These are phyloP conservation scores for Piedraia hortae DNA, from an alignment of 2,329 filamentous ascomycete genomes.

Conservation along the genomic window DNA sequence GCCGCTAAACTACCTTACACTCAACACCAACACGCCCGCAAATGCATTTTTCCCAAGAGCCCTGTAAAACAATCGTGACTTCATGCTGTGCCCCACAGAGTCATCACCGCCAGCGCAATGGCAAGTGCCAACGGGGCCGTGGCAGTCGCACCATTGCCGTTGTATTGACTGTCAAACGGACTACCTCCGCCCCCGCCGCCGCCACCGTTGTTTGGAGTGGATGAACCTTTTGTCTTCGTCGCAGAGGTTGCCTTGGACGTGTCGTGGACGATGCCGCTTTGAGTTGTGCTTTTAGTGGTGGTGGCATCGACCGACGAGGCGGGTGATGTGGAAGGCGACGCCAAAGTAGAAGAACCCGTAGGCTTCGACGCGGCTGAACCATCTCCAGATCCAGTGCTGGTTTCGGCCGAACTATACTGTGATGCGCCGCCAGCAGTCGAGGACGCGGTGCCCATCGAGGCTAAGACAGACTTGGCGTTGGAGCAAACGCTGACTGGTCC, in stretches of 20 bases:
- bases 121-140: constrained; percentile 2
- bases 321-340: constrained; percentile 2
- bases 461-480: constrained; percentile 2
- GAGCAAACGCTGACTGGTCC: constrained; percentile 16
- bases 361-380: constrained; percentile 4
- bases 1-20: no score
- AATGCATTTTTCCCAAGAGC: no score
- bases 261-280: constrained; percentile 1
- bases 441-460: constrained; percentile 1
- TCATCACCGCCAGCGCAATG: constrained; percentile 2
- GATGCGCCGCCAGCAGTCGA: constrained; percentile 1
- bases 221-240: constrained; percentile 1
- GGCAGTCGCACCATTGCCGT: background rate
- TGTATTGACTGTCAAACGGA: constrained; percentile 14
- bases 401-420: constrained; percentile 2
- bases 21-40: no score
- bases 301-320: constrained; percentile 1
- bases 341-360: constrained; percentile 2
- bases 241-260: no score
- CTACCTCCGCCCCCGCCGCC: constrained; percentile 16
- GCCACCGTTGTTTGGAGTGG: background rate
- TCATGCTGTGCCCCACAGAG: constrained; percentile 2
- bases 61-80: background rate
- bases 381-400: constrained; percentile 3
- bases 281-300: background rate